These are phyloP conservation scores for Triticum monococcum DNA, from an alignment of 176 grass and related monocot species.

Conservation along the genomic window DNA sequence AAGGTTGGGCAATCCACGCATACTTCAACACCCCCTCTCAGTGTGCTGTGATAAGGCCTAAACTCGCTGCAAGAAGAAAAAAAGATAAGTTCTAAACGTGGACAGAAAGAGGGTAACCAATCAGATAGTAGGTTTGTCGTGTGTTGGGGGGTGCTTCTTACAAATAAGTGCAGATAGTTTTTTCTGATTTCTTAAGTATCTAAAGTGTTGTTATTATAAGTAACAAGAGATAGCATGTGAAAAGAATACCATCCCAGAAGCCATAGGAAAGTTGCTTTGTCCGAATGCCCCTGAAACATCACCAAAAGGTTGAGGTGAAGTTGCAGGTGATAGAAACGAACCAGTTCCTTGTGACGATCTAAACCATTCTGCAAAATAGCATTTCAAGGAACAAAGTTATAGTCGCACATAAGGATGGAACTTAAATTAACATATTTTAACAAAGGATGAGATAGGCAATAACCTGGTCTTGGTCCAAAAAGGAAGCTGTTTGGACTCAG, in stretches of 20 bases:
- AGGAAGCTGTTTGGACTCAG: conserved; percentile 66
- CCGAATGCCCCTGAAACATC: conserved; percentile 51
- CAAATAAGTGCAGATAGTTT: background rate
- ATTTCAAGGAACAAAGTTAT: conserved; percentile 25
- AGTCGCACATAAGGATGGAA: background rate
- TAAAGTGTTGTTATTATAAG: background rate
- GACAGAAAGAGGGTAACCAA: background rate
- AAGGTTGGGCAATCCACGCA: too few species aligned
- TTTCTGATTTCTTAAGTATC: background rate
- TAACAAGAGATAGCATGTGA: conserved; percentile 20
- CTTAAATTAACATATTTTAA: conserved; percentile 13
- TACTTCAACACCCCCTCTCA: too few species aligned
- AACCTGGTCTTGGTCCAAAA: conserved; percentile 73
- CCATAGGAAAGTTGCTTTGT: conserved; percentile 64
- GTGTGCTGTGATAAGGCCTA: too few species aligned
- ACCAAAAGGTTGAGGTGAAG: conserved; percentile 64
- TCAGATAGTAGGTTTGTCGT: background rate
- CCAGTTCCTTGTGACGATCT: conserved; percentile 60
- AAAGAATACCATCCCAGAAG: conserved; percentile 63
- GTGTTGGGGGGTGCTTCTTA: background rate
- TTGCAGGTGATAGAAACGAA: conserved; percentile 68
- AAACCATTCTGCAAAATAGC: conserved; percentile 77
- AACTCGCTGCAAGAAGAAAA: too few species aligned
- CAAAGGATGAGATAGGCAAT: conserved; percentile 51
- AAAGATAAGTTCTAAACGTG: too few species aligned